Evolutionary conservation across 768 basidiomycete species (phyloP), one percentile per base, ranked within the genome.

Genomic region (Rhizopogon vinicolor): DNA sequence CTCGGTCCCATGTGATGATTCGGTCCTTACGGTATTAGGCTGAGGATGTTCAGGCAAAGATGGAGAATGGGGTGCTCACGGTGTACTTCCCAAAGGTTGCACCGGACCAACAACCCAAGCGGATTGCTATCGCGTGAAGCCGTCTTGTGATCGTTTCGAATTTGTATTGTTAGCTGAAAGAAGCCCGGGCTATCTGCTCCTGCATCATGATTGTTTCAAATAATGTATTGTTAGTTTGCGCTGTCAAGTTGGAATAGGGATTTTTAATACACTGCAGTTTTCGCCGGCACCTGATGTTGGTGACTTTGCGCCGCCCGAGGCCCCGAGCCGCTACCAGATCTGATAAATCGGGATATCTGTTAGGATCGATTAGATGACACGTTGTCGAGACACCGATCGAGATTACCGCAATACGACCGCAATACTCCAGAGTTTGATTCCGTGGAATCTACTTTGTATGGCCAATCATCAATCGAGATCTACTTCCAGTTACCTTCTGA

Each of bases 61-160:
- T 83, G 75, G 79, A 81, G 45, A 66, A 78, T 52, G 81, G 82
- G 19, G 59, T 81, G 22, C 62, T 83, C 57, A 78, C 72, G 9
- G 69, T 83, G 31, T 76, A 75, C 1, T 83, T 79, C 75, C 82
- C 82, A 6, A 81, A 78, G 65, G 65, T 69, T 18, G 63, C 68
- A 7, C 63, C 76, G 12, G 73, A 76, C 54, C 58, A 67, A 48
- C 72, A 70, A 13, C 75, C 78, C n/a, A 76, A 74, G 71, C 78
- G 69, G 57, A 77, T 83, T 58, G 63, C 68, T 0, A 71, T 70
- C 33, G 44, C 59, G 55, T 63, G 58, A 63, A 43, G 31, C 10
- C 10, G 31, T 31, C 9, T 31, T 7, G 31, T 31, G 31, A 31
- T 42, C 18, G 19, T 41, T 18, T 18, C 40, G n/a, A 41, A 41